Percentiles rank a stretch among this genome's conserved stretches.
phyloP scores from a whole-genome alignment of 345 rosid species.

The Aquilaria yunnanensis region DNA sequence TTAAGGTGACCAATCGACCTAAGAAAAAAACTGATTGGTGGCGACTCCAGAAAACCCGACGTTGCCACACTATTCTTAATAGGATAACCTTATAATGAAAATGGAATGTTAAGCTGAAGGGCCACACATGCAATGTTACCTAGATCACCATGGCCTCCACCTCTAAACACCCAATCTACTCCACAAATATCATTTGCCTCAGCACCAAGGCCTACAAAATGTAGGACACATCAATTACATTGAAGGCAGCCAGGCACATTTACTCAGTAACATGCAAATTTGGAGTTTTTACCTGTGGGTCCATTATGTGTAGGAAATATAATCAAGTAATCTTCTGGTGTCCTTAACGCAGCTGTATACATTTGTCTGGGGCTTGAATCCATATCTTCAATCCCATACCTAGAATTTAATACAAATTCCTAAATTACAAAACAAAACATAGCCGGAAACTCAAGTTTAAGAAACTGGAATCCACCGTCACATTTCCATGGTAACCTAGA shows the following conservation, averaged over 20 bases:
- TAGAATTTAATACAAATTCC: slow-evolving; percentile 18
- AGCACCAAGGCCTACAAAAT: slow-evolving; percentile 74
- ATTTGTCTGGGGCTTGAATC: slow-evolving; percentile 59
- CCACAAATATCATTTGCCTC: slow-evolving; percentile 72
- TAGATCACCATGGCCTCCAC: slow-evolving; percentile 94
- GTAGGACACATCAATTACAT: not conserved
- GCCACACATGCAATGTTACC: slow-evolving; percentile 30
- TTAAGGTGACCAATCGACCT: no score
- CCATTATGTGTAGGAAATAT: slow-evolving; percentile 88
- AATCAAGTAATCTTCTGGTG: slow-evolving; percentile 69
- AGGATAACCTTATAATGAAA: not conserved
- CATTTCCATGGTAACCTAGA: not conserved
- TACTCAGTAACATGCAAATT: slow-evolving; percentile 6
- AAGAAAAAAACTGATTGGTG: slow-evolving; percentile 10
- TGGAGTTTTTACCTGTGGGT: slow-evolving; percentile 52
- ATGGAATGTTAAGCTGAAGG: not conserved
- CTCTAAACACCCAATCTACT: slow-evolving; percentile 62
- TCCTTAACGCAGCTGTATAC: slow-evolving; percentile 41
- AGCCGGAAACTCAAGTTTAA: not conserved
- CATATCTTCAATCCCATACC: slow-evolving; percentile 74
- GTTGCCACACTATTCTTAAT: not conserved
- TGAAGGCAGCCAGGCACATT: not conserved
- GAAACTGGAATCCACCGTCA: slow-evolving; percentile 3
- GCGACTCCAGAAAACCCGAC: no score
- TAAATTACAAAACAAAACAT: slow-evolving; percentile 1